phyloP scores from a whole-genome alignment of 164 flowering plant species.

The Cinnamomum chago region DNA sequence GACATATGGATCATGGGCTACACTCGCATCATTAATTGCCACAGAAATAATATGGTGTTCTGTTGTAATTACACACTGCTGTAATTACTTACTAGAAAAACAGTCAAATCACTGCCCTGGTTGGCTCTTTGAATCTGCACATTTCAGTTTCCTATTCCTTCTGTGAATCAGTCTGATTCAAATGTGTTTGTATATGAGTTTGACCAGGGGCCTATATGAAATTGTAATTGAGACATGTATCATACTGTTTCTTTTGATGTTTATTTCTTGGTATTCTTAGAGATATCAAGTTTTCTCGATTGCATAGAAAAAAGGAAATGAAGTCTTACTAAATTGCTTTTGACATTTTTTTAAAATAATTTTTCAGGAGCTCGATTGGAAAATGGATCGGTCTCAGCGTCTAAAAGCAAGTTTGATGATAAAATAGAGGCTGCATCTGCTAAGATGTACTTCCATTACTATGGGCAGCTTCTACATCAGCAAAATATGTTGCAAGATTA shows the following conservation, averaged over 20 bases:
- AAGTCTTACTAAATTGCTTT: neutral
- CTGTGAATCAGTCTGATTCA: neutral
- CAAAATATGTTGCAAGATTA: conserved; percentile 99
- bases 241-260: neutral
- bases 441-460: conserved; percentile 98
- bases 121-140: neutral
- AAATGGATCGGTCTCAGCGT: conserved; percentile 52
- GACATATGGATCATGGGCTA: neutral
- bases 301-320: neutral
- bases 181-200: neutral
- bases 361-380: conserved; percentile 42
- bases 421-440: conserved; percentile 95
- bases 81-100: neutral
- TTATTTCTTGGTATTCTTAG: neutral
- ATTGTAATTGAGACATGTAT: neutral
- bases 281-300: neutral
- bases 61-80: neutral
- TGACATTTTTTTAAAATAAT: neutral
- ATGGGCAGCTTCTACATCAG: conserved; percentile 94
- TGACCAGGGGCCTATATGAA: neutral
- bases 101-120: neutral
- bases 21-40: neutral
- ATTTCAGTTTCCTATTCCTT: neutral
- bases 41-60: neutral
- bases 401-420: conserved; percentile 81